Percentiles rank a stretch among this genome's conserved stretches.
Evolutionary conservation across 208 protist genomes (phyloP).

Genomic region (Leishmania tropica): DNA sequence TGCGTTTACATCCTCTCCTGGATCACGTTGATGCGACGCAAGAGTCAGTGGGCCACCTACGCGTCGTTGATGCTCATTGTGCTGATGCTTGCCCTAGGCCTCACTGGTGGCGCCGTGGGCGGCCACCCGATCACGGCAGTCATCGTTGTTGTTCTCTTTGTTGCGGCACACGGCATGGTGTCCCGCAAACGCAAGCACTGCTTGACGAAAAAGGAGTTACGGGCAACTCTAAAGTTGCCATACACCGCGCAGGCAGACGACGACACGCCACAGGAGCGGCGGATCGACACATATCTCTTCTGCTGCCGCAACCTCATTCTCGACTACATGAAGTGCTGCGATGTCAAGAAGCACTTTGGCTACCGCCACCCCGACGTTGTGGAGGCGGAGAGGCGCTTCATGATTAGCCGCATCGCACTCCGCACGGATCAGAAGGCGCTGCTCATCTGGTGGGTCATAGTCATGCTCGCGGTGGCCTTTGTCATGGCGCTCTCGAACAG

Average conservation of each 20-base stretch:
- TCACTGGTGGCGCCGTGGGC: conserved; percentile 51
- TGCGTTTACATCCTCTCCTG: conserved; percentile 73
- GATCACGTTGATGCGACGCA: conserved; percentile 67
- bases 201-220: conserved; percentile 61
- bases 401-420: conserved; percentile 60
- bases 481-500: conserved; percentile 66
- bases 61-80: conserved; percentile 53
- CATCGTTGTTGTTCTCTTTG: conserved; percentile 62
- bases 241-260: conserved; percentile 37
- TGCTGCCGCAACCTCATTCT: conserved; percentile 79
- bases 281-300: conserved; percentile 75
- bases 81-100: conserved; percentile 51
- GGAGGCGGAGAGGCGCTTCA: conserved; percentile 54
- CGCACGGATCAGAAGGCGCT: conserved; percentile 79
- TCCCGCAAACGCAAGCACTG: conserved; percentile 75
- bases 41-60: conserved; percentile 76
- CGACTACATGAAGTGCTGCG: conserved; percentile 69
- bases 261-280: conserved; percentile 25
- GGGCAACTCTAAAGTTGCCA: conserved; percentile 35
- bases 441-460: conserved; percentile 83
- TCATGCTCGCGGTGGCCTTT: conserved; percentile 78
- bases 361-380: conserved; percentile 79
- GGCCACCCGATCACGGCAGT: conserved; percentile 29
- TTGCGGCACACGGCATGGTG: conserved; percentile 72
- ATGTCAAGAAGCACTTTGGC: conserved; percentile 70